phyloP scores from a whole-genome alignment of 768 basidiomycete species.

The Multifurca ochricompacta region DNA sequence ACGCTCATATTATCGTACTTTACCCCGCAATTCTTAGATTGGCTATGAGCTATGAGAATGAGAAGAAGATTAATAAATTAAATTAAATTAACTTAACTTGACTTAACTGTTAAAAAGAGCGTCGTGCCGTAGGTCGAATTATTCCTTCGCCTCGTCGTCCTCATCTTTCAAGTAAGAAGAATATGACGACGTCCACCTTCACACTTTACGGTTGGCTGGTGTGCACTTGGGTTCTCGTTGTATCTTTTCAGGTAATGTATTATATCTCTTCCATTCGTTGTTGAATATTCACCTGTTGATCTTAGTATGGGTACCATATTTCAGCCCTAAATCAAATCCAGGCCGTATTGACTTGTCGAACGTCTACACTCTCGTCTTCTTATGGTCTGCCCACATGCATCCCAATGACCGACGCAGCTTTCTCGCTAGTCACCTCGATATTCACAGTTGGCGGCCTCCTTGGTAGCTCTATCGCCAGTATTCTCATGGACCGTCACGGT shows the following conservation, averaged over 20 bases:
- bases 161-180: no score
- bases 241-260: conserved; percentile 43
- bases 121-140: no score
- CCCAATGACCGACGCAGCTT: conserved; percentile 65
- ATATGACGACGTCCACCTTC: conserved; percentile 47
- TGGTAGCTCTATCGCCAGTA: conserved; percentile 63
- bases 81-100: no score
- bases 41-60: conserved; percentile 60
- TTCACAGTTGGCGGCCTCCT: conserved; percentile 85
- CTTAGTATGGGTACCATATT: conserved; percentile 86
- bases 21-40: conserved; percentile 92
- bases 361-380: conserved; percentile 20
- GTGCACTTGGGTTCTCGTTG: conserved; percentile 59
- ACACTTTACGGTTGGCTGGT: conserved; percentile 57
- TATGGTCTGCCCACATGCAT: conserved; percentile 64
- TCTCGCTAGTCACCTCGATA: conserved; percentile 76
- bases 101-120: no score
- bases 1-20: conserved; percentile 92
- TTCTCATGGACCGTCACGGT: conserved; percentile 63
- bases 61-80: no score
- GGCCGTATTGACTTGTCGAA: conserved; percentile 64
- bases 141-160: no score
- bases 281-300: neutral
- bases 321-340: conserved; percentile 88
- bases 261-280: neutral